Conservation (phyloP, 2,329 filamentous ascomycete species). For the Sporothrix globosa region DNA sequence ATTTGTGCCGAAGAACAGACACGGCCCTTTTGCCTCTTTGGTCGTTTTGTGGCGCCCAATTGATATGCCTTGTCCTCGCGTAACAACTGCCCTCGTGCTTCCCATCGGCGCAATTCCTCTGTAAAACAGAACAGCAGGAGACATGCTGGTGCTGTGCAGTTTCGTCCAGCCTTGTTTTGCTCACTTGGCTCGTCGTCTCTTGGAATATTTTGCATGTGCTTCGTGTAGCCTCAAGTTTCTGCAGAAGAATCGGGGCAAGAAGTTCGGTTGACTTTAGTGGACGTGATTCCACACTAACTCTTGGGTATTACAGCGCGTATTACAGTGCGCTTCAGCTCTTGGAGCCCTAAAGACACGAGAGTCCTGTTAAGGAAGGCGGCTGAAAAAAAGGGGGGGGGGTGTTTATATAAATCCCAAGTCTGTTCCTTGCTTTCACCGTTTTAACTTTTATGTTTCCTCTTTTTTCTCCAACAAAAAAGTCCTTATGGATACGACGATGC, state of each 20-base stretch:
- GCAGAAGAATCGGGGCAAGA: neutral
- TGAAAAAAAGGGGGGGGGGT: neutral
- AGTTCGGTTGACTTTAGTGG: neutral
- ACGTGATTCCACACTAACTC: neutral
- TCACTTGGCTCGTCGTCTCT: neutral
- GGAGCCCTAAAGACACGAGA: neutral
- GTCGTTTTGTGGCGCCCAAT: neutral
- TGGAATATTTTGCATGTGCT: neutral
- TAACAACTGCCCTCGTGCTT: neutral
- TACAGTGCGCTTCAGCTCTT: no score
- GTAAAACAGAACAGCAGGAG: neutral
- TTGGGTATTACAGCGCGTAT: neutral
- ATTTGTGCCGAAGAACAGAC: no score
- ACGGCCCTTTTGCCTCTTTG: conserved; percentile 22
- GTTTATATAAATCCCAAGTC: neutral
- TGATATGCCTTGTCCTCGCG: neutral
- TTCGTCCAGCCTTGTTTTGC: neutral
- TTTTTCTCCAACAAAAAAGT: neutral
- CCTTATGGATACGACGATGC: neutral
- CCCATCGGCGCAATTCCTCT: neutral
- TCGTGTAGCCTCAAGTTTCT: neutral
- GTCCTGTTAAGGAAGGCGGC: conserved; percentile 4
- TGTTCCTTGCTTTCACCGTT: neutral
- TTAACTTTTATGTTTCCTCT: neutral
- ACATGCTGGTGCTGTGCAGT: neutral